Conservation (phyloP, 1,284 basidiomycete species). For the Microbotryomycetes sp. region DNA sequence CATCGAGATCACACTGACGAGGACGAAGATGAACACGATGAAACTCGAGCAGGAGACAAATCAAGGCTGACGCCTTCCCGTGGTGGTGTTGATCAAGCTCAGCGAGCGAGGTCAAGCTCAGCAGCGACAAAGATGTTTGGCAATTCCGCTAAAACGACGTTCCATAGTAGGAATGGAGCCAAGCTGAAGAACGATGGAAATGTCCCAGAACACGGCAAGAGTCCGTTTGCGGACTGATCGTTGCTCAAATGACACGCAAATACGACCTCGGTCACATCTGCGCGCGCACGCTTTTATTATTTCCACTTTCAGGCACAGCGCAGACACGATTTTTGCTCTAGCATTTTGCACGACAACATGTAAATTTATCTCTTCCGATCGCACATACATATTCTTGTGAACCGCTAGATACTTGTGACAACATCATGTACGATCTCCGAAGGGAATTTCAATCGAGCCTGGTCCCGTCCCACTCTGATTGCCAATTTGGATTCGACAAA, state of each 20-base stretch:
- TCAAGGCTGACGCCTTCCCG: not conserved
- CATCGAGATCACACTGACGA: not conserved
- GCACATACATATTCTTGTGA: no score
- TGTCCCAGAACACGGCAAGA: not conserved
- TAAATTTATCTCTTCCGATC: no score
- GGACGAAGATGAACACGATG: not conserved
- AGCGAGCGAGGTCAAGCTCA: not conserved
- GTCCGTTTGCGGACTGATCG: not conserved
- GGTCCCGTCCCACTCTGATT: constrained; percentile 48
- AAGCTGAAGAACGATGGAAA: not conserved
- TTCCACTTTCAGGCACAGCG: no score
- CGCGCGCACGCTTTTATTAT: no score
- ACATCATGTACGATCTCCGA: not conserved
- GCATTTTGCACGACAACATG: no score
- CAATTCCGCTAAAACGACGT: not conserved
- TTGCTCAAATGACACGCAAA: no score
- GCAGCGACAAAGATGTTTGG: no score
- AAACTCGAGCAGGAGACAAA: not conserved
- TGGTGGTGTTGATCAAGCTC: not conserved
- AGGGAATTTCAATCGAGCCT: not conserved
- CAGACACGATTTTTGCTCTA: no score
- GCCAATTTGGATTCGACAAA: constrained; percentile 59
- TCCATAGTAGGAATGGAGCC: not conserved
- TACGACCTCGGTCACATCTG: no score
- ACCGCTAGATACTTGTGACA: no score